Evolutionary conservation across 1,284 basidiomycete genomes (phyloP), one percentile per base, ranked within the genome.

Genomic region (Cryptococcus sp.): DNA sequence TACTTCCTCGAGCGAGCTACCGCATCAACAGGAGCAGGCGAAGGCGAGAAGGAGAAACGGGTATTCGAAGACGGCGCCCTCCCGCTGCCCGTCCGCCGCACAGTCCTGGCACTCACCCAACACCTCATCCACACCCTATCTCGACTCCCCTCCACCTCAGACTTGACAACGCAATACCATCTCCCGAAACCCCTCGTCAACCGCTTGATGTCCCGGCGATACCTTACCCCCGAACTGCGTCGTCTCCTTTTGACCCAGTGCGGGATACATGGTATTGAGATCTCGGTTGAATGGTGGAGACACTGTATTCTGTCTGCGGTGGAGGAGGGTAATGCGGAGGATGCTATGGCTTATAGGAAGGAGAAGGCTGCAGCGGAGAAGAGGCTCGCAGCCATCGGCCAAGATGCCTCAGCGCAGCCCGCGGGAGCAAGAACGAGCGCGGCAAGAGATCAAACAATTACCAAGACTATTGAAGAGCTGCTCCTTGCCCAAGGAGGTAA

Each of bases 101-200:
- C 59, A 39, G 41, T 57, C n/a, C 35, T 45, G 15, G 20, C 22
- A 23, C 17, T 61, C 15, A 39, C 50, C 2, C 20, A 48, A 7
- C 56, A 59, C 19, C 45, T 64, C 10, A 19, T 61, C 15, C 31
- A 49, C 11, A 56, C 20, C 3, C 44, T 64, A 8, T 19, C 23
- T 7, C n/a, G 44, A 7, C 27, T 60, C 17, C 64, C 64, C 17
- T 60, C 57, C 10, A 49, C 57, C 3, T 65, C 62, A 3, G 50
- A 56, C n/a, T 10, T 13, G 27, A 15, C 39, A 20, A 31, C 13
- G 15, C 47, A 52, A 41, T 45, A 39, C 16, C 52, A 42, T 10
- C 25, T 60, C 31, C 40, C 46, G 13, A 5, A 13, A 8, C 16
- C 15, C 13, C 20, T 62, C 17, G 23, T 65, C 13, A 20, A 61